Base-by-base conservation (phyloP, 352 stramenopile genomes). In the Elongisporangium senticosum region DNA sequence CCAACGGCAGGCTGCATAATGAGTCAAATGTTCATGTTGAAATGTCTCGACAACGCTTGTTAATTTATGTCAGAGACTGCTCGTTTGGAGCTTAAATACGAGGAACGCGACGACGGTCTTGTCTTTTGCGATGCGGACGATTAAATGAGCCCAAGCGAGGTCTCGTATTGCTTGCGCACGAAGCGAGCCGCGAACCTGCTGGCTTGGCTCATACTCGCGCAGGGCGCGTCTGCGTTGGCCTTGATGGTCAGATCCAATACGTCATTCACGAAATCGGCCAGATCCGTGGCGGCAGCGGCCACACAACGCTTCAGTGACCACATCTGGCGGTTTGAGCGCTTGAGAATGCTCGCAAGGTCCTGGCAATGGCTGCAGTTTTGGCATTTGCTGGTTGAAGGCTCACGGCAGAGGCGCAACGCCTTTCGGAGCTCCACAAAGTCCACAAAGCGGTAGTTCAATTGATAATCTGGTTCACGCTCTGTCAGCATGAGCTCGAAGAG, bases 111-210 rank as follows among this genome's bases (percentile, higher is more conserved):
- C 33, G 19, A 7, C 15, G 7, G 2, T 17, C 6, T 23, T 13
- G 15, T 20, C n/a, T 51, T 14, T 10, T 17, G n/a, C 28, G 4
- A 20, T 11, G n/a, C 26, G 33, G 11, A n/a, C n/a, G n/a, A 17
- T 58, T 64, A 77, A 40, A 77, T 77, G 23, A 77, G 73, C 3
- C 69, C 69, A 4, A 73, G 56, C 28, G 69, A 72, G 14, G 57
- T 55, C 54, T 58, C 50, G 49, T 58, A 74, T 23, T 53, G 56
- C 22, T 60, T 63, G 10, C 62, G 64, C 11, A 77, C 50, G 48
- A 77, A 77, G 4, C 60, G 33, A 43, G 33, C 33, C 33, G 13
- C 11, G 13, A 14, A 17, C 11, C 33, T 14, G 8, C 33, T 43
- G 33, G 33, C 33, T 43, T 43, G 33, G 33, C 11, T 2, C 33